Base-by-base conservation (phyloP, 768 basidiomycete genomes). In the Cantharellus cinnabarinus region DNA sequence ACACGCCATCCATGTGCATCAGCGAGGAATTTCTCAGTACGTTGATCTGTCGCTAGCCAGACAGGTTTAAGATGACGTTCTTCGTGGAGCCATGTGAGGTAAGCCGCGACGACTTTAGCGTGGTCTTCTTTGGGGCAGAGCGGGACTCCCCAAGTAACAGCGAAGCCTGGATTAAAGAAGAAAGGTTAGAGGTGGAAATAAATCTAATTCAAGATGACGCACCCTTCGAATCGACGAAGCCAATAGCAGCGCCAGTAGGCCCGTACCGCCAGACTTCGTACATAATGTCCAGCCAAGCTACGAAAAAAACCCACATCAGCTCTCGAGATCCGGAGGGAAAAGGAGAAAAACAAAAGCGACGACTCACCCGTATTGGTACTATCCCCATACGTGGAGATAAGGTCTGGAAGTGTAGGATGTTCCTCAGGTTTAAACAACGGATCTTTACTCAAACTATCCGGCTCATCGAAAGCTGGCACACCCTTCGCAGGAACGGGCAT, bases 351-450 rank as follows among this genome's bases (percentile, higher is more conserved):
- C n/a, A 29, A 29, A 29, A 29, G 20, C 1, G 20, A 0, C 20
- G 1, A 29, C 20, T 29, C 20, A 29, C 20, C 20, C 0, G 82
- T 85, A 48, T 82, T 76, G 57, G 78, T 78, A 4, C 80, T 78
- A 41, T 82, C 81, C 15, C 82, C 82, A 62, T 84, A 78, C 56
- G 74, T 71, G 3, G 81, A 81, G 52, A 83, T 77, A 62, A 85
- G 72, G 48, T 75, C 71, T 20, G 76, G 72, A 56, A 80, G 65
- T 37, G 67, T 64, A 5, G 66, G 63, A 39, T 35, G 56, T 5
- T 35, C 39, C 10, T 40, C 56, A 20, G 37, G 7, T 20, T 38
- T 40, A 29, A 38, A 40, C 56, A 40, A 20, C 4, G 10, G 40
- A 20, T 57, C 56, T 5, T 48, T 48, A 29, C 10, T 10, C 10